phyloP scores from a whole-genome alignment of 164 flowering plant genomes.

The Magnolia kwangsiensis region DNA sequence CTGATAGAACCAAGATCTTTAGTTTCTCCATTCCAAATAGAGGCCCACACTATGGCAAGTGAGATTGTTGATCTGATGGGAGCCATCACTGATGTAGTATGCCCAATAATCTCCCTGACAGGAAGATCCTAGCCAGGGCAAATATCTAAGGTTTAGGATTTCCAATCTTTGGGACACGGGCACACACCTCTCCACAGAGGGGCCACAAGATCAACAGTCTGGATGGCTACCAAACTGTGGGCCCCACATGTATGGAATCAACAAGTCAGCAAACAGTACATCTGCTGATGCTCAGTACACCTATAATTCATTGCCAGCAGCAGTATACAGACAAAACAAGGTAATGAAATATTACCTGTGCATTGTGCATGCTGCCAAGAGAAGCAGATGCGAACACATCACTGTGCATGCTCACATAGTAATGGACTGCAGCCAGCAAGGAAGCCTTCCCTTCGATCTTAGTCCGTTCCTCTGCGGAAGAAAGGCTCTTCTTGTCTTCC shows the following conservation, averaged over 20 bases:
- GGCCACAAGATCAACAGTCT: neutral
- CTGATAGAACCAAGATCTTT: slow-evolving; percentile 29
- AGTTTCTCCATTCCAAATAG: neutral
- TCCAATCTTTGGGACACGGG: too few species aligned
- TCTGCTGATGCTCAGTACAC: too few species aligned
- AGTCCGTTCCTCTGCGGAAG: slow-evolving; percentile 66
- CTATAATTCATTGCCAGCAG: too few species aligned
- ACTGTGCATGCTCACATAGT: slow-evolving; percentile 89
- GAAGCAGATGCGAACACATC: slow-evolving; percentile 97
- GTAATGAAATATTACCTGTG: slow-evolving; percentile 52
- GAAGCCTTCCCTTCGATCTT: slow-evolving; percentile 87
- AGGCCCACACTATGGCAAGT: neutral
- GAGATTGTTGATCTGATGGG: too few species aligned
- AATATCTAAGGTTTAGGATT: too few species aligned
- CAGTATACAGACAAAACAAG: neutral
- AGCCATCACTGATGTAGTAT: too few species aligned
- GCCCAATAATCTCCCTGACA: too few species aligned
- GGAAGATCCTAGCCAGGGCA: too few species aligned
- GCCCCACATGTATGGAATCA: too few species aligned
- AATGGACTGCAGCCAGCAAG: slow-evolving; percentile 84
- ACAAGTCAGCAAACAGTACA: too few species aligned
- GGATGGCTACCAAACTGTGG: neutral
- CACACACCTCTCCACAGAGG: neutral
- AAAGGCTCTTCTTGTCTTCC: slow-evolving; percentile 92
- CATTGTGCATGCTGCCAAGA: slow-evolving; percentile 99